Percentiles rank a stretch among this genome's conserved stretches.
Conservation (phyloP, 176 grass and related monocot genomes). For the Oryza officinalis region DNA sequence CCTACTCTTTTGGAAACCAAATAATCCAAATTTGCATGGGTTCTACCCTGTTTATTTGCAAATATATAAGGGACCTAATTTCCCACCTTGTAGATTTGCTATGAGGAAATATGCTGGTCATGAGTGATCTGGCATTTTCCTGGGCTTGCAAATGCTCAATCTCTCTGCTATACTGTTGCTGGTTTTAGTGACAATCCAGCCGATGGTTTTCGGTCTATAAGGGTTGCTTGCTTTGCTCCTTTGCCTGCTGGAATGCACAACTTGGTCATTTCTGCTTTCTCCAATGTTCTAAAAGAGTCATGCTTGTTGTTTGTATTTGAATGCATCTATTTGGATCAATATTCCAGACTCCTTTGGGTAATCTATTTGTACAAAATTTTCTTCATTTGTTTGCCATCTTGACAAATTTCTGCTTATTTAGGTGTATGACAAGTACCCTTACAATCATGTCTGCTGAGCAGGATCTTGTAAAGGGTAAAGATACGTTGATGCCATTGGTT, state of each 20-base stretch:
- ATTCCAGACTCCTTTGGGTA: constrained; percentile 1
- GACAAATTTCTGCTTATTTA: constrained; percentile 36
- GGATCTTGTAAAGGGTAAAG: constrained; percentile 89
- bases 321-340: constrained; percentile 10
- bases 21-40: constrained; percentile 8
- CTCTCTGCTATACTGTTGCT: constrained; percentile 11
- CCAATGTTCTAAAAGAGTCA: constrained; percentile 10
- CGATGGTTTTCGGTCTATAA: constrained; percentile 20
- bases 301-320: not conserved
- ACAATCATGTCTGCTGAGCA: constrained; percentile 50
- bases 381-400: constrained; percentile 16
- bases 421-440: constrained; percentile 34
- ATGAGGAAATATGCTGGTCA: not conserved
- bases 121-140: not conserved
- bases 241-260: not conserved
- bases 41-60: not conserved
- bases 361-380: constrained; percentile 25
- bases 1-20: not conserved
- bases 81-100: not conserved
- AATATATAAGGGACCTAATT: constrained; percentile 14
- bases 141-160: not conserved
- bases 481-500: constrained; percentile 78
- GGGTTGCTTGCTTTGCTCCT: not conserved
- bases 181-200: not conserved
- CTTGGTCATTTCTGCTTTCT: constrained; percentile 20